Evolutionary conservation across 108 stramenopile genomes (phyloP).

Genomic region (Skeletonema menzelii): DNA sequence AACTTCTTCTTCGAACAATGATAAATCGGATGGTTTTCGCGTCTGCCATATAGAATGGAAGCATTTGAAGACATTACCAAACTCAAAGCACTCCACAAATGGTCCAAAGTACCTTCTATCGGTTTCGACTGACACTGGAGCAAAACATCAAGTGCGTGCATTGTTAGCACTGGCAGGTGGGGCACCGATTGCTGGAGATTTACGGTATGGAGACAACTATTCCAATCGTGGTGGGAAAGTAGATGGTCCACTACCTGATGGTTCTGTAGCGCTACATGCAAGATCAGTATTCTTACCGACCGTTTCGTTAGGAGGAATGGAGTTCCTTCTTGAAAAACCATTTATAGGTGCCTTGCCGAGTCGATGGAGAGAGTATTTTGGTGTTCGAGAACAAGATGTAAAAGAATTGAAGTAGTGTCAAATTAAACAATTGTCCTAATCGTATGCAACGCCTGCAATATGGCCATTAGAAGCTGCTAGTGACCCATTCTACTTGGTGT

Average conservation of each 20-base stretch:
- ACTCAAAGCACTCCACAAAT: conserved; percentile 10
- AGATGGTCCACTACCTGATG: conserved; percentile 59
- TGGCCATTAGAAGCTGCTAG: too few relatives aligned
- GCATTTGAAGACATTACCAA: conserved; percentile 28
- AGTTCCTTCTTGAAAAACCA: conserved; percentile 45
- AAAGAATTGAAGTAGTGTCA: background rate
- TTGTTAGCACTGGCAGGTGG: conserved; percentile 60
- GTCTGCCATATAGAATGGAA: conserved; percentile 58
- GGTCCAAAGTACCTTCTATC: conserved; percentile 36
- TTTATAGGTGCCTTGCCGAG: conserved; percentile 60
- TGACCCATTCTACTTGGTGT: too few relatives aligned
- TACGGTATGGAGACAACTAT: conserved; percentile 64
- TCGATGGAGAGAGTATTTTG: conserved; percentile 62
- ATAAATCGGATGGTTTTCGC: conserved; percentile 15
- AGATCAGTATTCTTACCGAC: conserved; percentile 55
- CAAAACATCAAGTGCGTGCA: conserved; percentile 86
- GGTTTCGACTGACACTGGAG: conserved; percentile 67
- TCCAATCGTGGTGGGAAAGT: conserved; percentile 31
- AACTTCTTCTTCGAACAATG: background rate
- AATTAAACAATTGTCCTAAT: background rate
- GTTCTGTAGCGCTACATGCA: conserved; percentile 86
- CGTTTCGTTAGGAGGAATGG: conserved; percentile 56
- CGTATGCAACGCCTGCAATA: too few relatives aligned
- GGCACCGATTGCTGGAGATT: conserved; percentile 74
- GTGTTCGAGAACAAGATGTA: conserved; percentile 39